Conservation (phyloP, 345 rosid species). For the Schrenkiella parvula region DNA sequence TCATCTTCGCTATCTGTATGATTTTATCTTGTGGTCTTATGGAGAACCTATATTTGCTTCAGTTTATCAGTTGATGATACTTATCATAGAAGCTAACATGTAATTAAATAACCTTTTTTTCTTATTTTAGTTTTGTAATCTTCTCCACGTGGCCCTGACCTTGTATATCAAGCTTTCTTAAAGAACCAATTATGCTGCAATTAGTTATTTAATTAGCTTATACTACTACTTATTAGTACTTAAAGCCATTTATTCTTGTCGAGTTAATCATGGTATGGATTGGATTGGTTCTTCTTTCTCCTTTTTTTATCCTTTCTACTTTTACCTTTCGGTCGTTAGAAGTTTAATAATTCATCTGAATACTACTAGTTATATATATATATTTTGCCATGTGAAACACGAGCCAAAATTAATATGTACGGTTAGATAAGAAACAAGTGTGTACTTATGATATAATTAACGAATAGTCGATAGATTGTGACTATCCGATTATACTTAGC, state of each 20-base stretch:
- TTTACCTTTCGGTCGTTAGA: conserved; percentile 4
- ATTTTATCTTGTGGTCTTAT: background rate
- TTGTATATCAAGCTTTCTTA: background rate
- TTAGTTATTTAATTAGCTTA: background rate
- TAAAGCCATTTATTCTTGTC: background rate
- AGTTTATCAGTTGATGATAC: conserved; percentile 7
- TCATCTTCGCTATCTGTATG: background rate
- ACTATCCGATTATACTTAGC: too few species aligned
- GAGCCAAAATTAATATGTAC: background rate
- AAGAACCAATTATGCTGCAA: conserved; percentile 1
- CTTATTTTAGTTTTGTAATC: background rate
- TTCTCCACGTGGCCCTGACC: background rate
- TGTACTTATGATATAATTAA: background rate
- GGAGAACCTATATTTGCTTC: background rate
- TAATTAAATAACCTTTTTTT: background rate
- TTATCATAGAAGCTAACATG: background rate
- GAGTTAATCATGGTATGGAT: background rate
- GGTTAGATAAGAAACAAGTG: background rate
- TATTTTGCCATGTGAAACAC: background rate
- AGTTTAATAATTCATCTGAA: background rate
- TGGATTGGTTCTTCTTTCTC: background rate
- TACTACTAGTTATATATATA: background rate
- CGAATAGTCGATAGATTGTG: background rate
- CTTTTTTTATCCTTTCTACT: background rate
- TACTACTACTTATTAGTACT: conserved; percentile 8